These are phyloP conservation scores for Candida orba DNA, from an alignment of 805 yeast genomes.

Conservation along the genomic window DNA sequence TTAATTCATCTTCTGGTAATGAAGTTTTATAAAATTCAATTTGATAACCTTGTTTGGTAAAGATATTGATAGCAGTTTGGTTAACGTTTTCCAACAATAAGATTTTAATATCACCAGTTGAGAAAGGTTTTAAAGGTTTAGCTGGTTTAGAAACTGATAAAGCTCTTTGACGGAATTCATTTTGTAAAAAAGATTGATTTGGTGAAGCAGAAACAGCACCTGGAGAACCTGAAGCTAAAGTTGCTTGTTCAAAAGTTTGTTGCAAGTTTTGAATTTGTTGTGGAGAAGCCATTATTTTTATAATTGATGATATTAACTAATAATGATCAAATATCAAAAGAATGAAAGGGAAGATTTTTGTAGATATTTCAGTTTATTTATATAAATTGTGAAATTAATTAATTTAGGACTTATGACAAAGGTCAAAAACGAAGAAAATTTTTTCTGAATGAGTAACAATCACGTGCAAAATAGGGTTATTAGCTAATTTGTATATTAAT, in stretches of 20 bases:
- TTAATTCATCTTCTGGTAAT: conserved; percentile 85
- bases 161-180: conserved; percentile 36
- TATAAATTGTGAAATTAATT: too few relatives aligned
- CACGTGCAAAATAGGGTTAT: too few relatives aligned
- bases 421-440: too few relatives aligned
- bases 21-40: conserved; percentile 90
- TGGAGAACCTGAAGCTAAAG: conserved; percentile 40
- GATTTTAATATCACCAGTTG: conserved; percentile 91
- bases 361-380: background rate
- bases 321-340: background rate
- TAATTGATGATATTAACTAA: too few relatives aligned
- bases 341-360: background rate
- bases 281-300: conserved; percentile 51
- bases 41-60: conserved; percentile 89
- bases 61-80: conserved; percentile 81
- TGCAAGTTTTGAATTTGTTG: conserved; percentile 54
- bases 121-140: conserved; percentile 85
- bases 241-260: conserved; percentile 49
- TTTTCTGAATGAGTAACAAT: too few relatives aligned
- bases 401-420: too few relatives aligned
- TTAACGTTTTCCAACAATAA: conserved; percentile 89
- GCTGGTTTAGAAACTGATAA: conserved; percentile 39
- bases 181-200: conserved; percentile 54
- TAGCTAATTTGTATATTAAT: background rate
- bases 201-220: conserved; percentile 82